These are phyloP conservation scores for Stromatinia cepivora DNA, from an alignment of 2,329 filamentous ascomycete species.

Conservation along the genomic window DNA sequence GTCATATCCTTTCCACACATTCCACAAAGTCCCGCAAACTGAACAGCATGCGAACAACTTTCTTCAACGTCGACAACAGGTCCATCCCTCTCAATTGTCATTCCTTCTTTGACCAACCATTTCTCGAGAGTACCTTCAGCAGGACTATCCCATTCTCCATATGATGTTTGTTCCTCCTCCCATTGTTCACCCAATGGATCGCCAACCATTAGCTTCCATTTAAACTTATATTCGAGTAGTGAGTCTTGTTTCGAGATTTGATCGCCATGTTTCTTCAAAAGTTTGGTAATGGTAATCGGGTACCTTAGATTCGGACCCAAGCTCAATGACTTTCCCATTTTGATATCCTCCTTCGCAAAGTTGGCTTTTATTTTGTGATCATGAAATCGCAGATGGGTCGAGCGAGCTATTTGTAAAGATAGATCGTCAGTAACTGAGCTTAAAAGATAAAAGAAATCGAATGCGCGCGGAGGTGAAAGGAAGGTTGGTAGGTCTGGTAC, in stretches of 20 bases:
- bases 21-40: constrained; percentile 87
- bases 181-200: constrained; percentile 63
- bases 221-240: constrained; percentile 85
- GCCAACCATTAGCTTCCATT: constrained; percentile 73
- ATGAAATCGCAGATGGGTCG: constrained; percentile 33
- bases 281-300: constrained; percentile 86
- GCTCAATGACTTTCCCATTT: constrained; percentile 51
- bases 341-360: constrained; percentile 38
- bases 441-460: background rate
- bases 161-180: constrained; percentile 67
- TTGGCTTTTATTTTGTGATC: constrained; percentile 35
- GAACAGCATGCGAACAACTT: constrained; percentile 84
- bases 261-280: constrained; percentile 76
- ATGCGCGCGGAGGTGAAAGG: constrained; percentile 1
- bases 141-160: constrained; percentile 77
- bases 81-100: constrained; percentile 60
- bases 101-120: constrained; percentile 73
- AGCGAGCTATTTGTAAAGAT: constrained; percentile 25
- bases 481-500: background rate
- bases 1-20: constrained; percentile 97
- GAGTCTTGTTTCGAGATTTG: constrained; percentile 72
- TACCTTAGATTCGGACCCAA: constrained; percentile 73
- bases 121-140: constrained; percentile 74
- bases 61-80: constrained; percentile 78
- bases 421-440: constrained; percentile 27